Percentiles rank a stretch among this genome's conserved stretches.
Conservation (phyloP, 345 rosid species). For the Populus tremula region DNA sequence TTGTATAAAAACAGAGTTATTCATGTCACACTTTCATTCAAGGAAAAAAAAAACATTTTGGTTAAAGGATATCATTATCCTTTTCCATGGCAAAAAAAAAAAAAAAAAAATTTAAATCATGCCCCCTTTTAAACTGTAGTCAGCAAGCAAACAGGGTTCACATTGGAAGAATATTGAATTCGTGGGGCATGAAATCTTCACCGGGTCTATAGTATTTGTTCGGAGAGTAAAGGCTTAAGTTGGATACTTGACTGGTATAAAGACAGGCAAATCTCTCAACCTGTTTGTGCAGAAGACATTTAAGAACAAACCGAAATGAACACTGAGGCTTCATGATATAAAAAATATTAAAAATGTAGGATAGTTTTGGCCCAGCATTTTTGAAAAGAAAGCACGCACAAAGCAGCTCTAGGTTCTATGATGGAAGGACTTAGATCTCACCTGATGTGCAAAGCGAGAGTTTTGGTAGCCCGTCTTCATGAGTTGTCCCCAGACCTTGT, state of each 20-base stretch:
- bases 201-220: slow-evolving; percentile 89
- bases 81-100: not conserved
- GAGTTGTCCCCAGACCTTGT: slow-evolving; percentile 93
- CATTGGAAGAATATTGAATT: slow-evolving; percentile 63
- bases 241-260: slow-evolving; percentile 88
- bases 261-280: slow-evolving; percentile 99
- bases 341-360: too few species aligned
- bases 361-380: not conserved
- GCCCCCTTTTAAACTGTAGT: not conserved
- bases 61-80: not conserved
- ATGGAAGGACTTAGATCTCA: slow-evolving; percentile 7
- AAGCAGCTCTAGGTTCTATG: not conserved
- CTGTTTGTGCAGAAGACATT: slow-evolving; percentile 31
- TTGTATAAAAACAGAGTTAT: too few species aligned
- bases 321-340: not conserved
- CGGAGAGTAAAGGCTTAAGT: slow-evolving; percentile 82
- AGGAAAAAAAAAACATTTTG: too few species aligned
- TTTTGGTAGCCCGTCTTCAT: slow-evolving; percentile 98
- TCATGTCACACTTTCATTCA: too few species aligned
- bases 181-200: slow-evolving; percentile 97
- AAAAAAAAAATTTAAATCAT: not conserved
- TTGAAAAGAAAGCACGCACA: not conserved
- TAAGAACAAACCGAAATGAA: not conserved
- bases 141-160: slow-evolving; percentile 21
- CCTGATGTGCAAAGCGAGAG: slow-evolving; percentile 99